Conservation (phyloP, 768 basidiomycete genomes). For the Tricholoma sp. region DNA sequence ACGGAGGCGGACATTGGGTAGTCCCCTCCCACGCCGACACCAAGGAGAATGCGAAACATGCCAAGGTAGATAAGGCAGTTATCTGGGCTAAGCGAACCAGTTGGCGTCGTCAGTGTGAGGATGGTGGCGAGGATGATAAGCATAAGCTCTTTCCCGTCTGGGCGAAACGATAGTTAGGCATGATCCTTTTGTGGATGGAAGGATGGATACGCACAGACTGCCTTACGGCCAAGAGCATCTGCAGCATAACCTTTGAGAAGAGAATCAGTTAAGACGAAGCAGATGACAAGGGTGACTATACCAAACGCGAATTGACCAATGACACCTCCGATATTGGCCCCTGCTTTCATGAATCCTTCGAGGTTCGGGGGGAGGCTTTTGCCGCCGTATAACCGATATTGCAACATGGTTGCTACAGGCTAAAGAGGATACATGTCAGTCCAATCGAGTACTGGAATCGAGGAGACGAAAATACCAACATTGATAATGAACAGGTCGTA, state of each 20-base stretch:
- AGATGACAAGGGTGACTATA: constrained; percentile 14
- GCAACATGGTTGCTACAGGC: constrained; percentile 66
- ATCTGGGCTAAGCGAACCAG: constrained; percentile 50
- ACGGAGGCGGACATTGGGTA: constrained; percentile 74
- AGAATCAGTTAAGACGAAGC: neutral
- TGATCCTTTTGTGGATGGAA: neutral
- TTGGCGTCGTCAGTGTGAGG: constrained; percentile 59
- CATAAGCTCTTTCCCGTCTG: constrained; percentile 77
- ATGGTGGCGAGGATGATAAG: constrained; percentile 77
- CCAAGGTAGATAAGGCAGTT: constrained; percentile 56
- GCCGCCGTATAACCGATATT: constrained; percentile 57
- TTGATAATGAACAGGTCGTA: constrained; percentile 73
- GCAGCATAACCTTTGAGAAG: constrained; percentile 46
- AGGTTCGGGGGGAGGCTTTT: constrained; percentile 44
- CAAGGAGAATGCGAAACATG: constrained; percentile 66
- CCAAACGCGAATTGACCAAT: constrained; percentile 65
- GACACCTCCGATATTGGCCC: constrained; percentile 69
- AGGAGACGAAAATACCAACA: constrained; percentile 26
- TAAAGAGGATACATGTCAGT: constrained; percentile 15
- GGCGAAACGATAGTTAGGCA: neutral
- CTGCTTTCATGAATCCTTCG: constrained; percentile 58
- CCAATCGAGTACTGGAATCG: neutral
- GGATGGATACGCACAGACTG: constrained; percentile 40
- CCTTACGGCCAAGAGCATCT: constrained; percentile 64
- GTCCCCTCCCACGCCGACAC: constrained; percentile 76